A percentile compares a stretch with the other conserved stretches of the same genome.
phyloP scores from a whole-genome alignment of 306 rosid genomes.

The Corylus americana region DNA sequence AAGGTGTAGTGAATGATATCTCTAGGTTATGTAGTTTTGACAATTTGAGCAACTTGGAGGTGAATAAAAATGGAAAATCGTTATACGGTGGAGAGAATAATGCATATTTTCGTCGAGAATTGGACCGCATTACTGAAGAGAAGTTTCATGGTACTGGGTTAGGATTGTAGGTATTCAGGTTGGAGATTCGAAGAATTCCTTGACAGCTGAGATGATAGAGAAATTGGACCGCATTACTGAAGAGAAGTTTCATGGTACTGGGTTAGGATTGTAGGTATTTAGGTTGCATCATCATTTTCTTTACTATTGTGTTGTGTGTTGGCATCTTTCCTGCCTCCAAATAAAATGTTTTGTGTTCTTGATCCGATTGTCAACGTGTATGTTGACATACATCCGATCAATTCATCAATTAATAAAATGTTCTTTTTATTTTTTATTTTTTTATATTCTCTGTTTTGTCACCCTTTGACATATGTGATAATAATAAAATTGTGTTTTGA shows the following conservation, averaged over 20 bases:
- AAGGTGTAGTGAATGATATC: slow-evolving; percentile 23
- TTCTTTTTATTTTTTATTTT: no score
- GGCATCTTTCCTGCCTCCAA: no score
- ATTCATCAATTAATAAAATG: no score
- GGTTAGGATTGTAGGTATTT: slow-evolving; percentile 2
- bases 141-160: slow-evolving; percentile 17
- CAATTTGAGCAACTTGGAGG: slow-evolving; percentile 35
- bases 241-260: slow-evolving; percentile 15
- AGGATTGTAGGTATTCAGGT: neutral
- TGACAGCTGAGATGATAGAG: slow-evolving; percentile 20
- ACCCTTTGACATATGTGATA: no score
- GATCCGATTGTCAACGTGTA: no score
- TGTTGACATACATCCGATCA: no score
- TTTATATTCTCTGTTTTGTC: no score
- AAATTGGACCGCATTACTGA: slow-evolving; percentile 1
- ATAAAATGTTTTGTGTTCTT: no score
- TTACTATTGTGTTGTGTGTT: no score
- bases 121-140: slow-evolving; percentile 6
- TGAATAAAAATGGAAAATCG: slow-evolving; percentile 34
- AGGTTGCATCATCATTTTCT: neutral
- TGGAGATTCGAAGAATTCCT: neutral
- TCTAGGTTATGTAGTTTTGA: slow-evolving; percentile 36
- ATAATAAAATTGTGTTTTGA: no score
- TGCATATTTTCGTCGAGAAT: slow-evolving; percentile 23
- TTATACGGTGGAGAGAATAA: slow-evolving; percentile 6